phyloP scores from a whole-genome alignment of 2,329 filamentous ascomycete species.

The Fusarium veterinarium region DNA sequence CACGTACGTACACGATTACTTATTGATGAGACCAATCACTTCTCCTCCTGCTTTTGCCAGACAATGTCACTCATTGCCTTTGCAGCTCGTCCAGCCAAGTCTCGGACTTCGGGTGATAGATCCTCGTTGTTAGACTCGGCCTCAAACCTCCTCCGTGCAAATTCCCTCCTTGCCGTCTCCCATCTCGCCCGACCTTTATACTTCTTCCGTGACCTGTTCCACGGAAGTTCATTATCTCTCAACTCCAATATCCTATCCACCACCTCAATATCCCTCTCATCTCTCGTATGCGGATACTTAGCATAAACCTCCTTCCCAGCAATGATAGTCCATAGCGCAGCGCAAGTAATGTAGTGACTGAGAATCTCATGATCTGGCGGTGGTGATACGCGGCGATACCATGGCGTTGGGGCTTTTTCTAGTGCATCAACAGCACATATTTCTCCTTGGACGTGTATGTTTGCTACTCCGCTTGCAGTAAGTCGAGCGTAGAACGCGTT shows the following conservation, averaged over 20 bases:
- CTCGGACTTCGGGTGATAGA: rapidly evolving
- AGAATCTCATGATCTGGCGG: neutral
- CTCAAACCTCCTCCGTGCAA: neutral
- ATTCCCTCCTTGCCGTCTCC: conserved; percentile 17
- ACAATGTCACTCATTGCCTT: neutral
- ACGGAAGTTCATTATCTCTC: neutral
- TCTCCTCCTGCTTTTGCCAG: rapidly evolving
- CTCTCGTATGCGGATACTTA: neutral
- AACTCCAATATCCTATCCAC: neutral
- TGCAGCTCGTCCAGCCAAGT: neutral
- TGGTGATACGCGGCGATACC: neutral
- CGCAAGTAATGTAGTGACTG: neutral
- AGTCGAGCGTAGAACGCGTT: neutral
- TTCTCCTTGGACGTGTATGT: neutral
- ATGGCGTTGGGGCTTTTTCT: neutral
- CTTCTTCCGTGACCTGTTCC: conserved; percentile 1
- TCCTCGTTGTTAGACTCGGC: neutral
- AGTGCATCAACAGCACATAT: rapidly evolving
- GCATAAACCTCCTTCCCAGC: neutral
- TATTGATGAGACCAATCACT: rapidly evolving
- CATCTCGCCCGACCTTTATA: conserved; percentile 4
- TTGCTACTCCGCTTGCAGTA: rapidly evolving
- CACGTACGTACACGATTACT: neutral
- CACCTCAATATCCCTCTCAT: neutral
- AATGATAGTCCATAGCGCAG: neutral